These are phyloP conservation scores for Monilinia fructicola DNA, from an alignment of 2,329 filamentous ascomycete species.

Conservation along the genomic window DNA sequence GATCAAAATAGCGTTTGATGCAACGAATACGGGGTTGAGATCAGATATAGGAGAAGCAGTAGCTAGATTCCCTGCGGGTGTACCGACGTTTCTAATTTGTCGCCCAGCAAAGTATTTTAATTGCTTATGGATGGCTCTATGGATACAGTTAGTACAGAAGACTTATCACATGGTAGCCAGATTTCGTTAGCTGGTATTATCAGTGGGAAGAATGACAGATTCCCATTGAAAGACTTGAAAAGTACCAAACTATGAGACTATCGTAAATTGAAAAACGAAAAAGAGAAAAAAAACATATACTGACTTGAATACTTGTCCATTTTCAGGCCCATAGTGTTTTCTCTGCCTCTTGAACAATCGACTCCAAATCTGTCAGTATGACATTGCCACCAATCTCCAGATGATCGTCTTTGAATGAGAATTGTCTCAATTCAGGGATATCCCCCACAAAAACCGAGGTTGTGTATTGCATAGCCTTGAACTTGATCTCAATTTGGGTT, in stretches of 20 bases:
- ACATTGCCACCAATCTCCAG: slow-evolving; percentile 95
- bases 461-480: slow-evolving; percentile 89
- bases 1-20: slow-evolving; percentile 76
- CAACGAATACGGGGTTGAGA: slow-evolving; percentile 90
- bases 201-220: neutral
- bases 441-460: slow-evolving; percentile 92
- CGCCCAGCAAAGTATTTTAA: slow-evolving; percentile 91
- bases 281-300: neutral
- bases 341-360: slow-evolving; percentile 76
- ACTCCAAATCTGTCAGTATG: slow-evolving; percentile 84
- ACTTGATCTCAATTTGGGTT: slow-evolving; percentile 97
- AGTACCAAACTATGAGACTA: neutral
- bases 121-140: slow-evolving; percentile 83
- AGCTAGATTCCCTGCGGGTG: slow-evolving; percentile 88
- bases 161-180: neutral
- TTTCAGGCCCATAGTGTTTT: slow-evolving; percentile 68
- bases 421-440: slow-evolving; percentile 84
- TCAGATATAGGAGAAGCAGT: slow-evolving; percentile 97
- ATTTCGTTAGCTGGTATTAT: neutral
- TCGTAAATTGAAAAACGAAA: too few species aligned
- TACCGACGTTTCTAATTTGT: slow-evolving; percentile 97
- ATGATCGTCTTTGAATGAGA: slow-evolving; percentile 73
- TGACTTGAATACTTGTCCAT: slow-evolving; percentile 68
- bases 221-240: neutral
- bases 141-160: neutral